phyloP scores from a whole-genome alignment of 176 grass and related monocot genomes.

The Musa acuminata region DNA sequence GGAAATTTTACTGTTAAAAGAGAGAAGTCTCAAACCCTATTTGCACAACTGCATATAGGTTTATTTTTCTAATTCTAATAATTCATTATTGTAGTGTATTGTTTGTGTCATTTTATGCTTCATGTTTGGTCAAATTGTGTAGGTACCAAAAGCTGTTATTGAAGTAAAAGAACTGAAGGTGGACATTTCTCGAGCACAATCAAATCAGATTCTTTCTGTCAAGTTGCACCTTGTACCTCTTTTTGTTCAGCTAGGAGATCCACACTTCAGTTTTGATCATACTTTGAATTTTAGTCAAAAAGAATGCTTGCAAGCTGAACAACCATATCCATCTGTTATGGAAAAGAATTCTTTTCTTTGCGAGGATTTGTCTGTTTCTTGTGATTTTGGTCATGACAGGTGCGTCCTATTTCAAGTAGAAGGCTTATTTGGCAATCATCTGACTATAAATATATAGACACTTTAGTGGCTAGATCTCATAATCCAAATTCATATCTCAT shows the following conservation, averaged over 20 bases:
- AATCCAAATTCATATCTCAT: background rate
- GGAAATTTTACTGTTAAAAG: no score
- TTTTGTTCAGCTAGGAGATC: constrained; percentile 14
- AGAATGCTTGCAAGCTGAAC: background rate
- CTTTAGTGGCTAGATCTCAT: no score
- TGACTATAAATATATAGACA: background rate
- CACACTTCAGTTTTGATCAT: constrained; percentile 7
- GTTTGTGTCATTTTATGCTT: background rate
- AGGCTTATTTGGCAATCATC: background rate
- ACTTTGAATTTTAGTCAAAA: constrained; percentile 8
- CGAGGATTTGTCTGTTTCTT: constrained; percentile 12
- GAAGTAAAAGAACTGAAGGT: constrained; percentile 31
- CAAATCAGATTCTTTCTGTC: constrained; percentile 9
- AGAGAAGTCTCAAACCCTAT: no score
- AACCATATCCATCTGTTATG: background rate
- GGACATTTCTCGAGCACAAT: constrained; percentile 27
- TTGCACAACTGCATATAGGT: background rate
- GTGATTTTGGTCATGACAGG: constrained; percentile 20
- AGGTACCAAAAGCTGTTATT: constrained; percentile 17
- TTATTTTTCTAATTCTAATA: background rate
- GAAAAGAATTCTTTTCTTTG: constrained; percentile 16
- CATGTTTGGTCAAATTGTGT: background rate
- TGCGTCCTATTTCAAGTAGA: background rate
- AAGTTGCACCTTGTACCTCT: constrained; percentile 17
- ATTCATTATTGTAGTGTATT: background rate